Evolutionary conservation across 371 early-diverging fungal genomes (phyloP), one percentile per base, ranked within the genome.

Genomic region (Rhizomucor miehei): DNA sequence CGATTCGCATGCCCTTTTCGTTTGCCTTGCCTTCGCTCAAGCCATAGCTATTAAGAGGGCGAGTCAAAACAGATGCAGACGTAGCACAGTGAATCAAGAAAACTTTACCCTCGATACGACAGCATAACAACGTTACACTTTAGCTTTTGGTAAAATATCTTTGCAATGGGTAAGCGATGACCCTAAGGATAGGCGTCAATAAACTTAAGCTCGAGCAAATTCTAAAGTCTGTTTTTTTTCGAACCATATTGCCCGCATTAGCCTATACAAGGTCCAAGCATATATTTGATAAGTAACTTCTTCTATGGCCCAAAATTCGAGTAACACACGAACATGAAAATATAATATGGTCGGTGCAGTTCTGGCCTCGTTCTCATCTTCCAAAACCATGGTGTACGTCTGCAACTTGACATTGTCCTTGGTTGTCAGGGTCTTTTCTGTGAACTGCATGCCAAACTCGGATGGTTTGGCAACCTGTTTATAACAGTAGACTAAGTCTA

Each of bases 231-330:
- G n/a, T 12, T 11, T 14, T 17, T n/a, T 49, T 11, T 20, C 54
- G 62, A 77, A 84, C 89, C 89, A 96, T 91, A 66, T 97, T 97
- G 24, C 98, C 98, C 14, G 97, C 96, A 64, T 97, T 97, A 20
- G 96, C 91, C 85, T 29, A 52, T 29, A 47, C 24, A 57, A 36
- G n/a, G 13, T 19, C 40, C 23, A 8, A 38, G 13, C 17, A 23
- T 41, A 25, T 16, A 23, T 5, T 24, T n/a, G n/a, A 16, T 44
- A 43, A 6, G 29, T 35, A 44, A 43, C 6, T 6, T 19, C 47
- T 14, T 14, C 6, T 25, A 19, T 13, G 13, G 3, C 5, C 6
- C 6, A 36, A 35, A 16, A 47, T 19, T 6, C 34, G 25, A 24
- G 46, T 11, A 35, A 16, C 16, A 29, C 20, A 48, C 63, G 74